Evolutionary conservation across 345 rosid genomes (phyloP).

Genomic region (Moringa oleifera): DNA sequence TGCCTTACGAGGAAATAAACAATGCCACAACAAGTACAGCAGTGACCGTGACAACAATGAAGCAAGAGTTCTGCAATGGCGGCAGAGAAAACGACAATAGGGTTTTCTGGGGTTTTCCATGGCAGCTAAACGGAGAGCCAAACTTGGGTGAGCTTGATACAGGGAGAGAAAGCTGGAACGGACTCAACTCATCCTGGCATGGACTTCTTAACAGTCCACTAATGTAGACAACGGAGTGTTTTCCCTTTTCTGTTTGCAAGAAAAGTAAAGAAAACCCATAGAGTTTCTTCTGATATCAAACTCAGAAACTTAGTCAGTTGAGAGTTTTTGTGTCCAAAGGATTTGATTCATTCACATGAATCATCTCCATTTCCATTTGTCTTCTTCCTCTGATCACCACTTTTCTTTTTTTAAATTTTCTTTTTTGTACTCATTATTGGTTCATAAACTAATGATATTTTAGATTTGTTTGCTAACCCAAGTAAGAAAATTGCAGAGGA

Average conservation of each 20-base stretch:
- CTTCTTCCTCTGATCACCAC: too few species aligned
- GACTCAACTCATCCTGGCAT: conserved; percentile 45
- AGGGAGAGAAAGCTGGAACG: conserved; percentile 49
- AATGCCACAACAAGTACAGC: conserved; percentile 35
- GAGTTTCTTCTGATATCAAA: conserved; percentile 11
- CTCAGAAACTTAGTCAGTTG: not conserved
- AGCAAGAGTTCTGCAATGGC: conserved; percentile 44
- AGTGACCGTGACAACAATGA: conserved; percentile 44
- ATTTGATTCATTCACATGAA: not conserved
- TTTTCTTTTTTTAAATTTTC: not conserved
- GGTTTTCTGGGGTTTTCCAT: conserved; percentile 61
- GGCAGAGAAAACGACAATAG: conserved; percentile 37
- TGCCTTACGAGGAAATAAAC: conserved; percentile 26
- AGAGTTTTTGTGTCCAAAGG: not conserved
- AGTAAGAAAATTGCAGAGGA: conserved; percentile 14
- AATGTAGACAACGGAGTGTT: conserved; percentile 35
- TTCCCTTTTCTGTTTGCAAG: conserved; percentile 10
- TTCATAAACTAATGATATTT: conserved; percentile 13
- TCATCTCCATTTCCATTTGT: not conserved
- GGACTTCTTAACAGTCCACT: conserved; percentile 49
- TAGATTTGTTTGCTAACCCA: conserved; percentile 32
- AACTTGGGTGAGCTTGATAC: conserved; percentile 37
- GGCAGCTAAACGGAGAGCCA: conserved; percentile 60
- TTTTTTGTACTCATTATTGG: too few species aligned
- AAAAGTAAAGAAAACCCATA: conserved; percentile 10